phyloP scores from a whole-genome alignment of 176 grass and related monocot genomes.

The Themeda triandra region DNA sequence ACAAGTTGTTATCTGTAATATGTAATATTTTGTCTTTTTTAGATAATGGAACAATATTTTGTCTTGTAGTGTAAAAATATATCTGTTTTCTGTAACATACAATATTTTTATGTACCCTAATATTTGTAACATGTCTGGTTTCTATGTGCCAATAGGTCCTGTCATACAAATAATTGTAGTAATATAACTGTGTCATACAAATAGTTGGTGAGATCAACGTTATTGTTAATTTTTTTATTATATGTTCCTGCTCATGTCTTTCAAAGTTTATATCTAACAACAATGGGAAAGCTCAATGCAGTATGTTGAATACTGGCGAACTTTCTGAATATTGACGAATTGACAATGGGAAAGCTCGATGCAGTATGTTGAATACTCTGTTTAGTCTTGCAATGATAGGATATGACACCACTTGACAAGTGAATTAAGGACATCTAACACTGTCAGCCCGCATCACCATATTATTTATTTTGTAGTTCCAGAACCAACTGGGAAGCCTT shows the following conservation, averaged over 20 bases:
- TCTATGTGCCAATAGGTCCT: neutral
- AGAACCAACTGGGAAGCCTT: neutral
- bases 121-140: neutral
- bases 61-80: neutral
- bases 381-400: neutral
- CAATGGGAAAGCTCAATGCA: too few relatives aligned
- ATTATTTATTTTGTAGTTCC: neutral
- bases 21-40: too few relatives aligned
- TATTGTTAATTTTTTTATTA: too few relatives aligned
- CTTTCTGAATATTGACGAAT: too few relatives aligned
- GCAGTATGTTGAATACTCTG: neutral
- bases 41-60: too few relatives aligned
- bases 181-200: neutral
- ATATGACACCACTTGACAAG: conserved; percentile 3
- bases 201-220: neutral
- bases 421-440: conserved; percentile 9
- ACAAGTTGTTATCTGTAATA: neutral
- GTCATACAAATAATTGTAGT: neutral
- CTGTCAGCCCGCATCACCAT: neutral
- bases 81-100: neutral
- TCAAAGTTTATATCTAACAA: too few relatives aligned
- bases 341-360: too few relatives aligned
- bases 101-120: neutral
- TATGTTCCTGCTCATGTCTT: too few relatives aligned
- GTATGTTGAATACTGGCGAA: too few relatives aligned